Base-by-base conservation (phyloP, 768 basidiomycete species). In the Termitomyces sp. region DNA sequence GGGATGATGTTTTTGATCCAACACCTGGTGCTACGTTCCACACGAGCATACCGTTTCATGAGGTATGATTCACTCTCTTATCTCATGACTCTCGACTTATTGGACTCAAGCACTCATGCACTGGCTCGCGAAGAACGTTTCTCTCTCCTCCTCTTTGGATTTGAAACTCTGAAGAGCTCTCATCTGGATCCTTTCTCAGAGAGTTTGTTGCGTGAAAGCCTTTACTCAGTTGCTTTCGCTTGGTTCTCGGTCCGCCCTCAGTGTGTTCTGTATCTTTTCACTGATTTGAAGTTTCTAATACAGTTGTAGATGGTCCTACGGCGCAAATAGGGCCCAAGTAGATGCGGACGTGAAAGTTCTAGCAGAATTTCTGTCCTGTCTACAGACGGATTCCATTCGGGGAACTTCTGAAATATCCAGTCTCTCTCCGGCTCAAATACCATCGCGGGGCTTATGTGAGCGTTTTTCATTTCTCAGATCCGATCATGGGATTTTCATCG, bases 211-310 rank as follows among this genome's bases (percentile, higher is more conserved):
- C 84, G 97, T 45, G 85, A 92, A 65, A 79, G 79, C 54, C 76
- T 99, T 7, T 99, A 94, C 72, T 73, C 76, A 6, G 84, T 88
- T 2, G 94, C 94, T 2, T 92, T 93, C 66, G 84, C 88, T 4
- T 98, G 96, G 97, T 99, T 98, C 75, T 78, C 89, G n/a, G 84
- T 89, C 52, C 84, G 90, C n/a, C 90, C 95, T 9, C 94, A 94
- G 96, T 97, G 73, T 74, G 92, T 39, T 39, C 51, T 15, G 4
- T 42, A 55, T 46, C 24, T 32, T 33, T 36, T 18, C 42, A 51
- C 55, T 28, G n/a, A 46, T 39, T 54, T 48, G 44, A 64, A 33
- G 57, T 28, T 45, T 52, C 53, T 63, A 3, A 60, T 28, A n/a
- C 32, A 38, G 20, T 39, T 57, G 24, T 1, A 98, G 96, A 67